phyloP scores from a whole-genome alignment of 164 flowering plant species.

The grape (Vitis vinifera) region ASM3070453v1 NC_081821.1:1225501-1226000 shows the following conservation, averaged over 20 bases:
- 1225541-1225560: too few species aligned
- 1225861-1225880: too few species aligned
- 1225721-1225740: not conserved
- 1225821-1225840: too few species aligned
- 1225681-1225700: too few species aligned
- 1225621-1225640: slow-evolving; percentile 4
- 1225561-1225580: not conserved
- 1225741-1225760: slow-evolving; percentile 37
- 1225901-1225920: not conserved
- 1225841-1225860: not conserved
- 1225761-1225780: slow-evolving; percentile 57
- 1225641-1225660: slow-evolving; percentile 12
- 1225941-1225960: slow-evolving; percentile 53
- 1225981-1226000: slow-evolving; percentile 51
- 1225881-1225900: not conserved
- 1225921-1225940: slow-evolving; percentile 43
- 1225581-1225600: slow-evolving; percentile 29
- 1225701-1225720: too few species aligned
- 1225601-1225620: slow-evolving; percentile 27
- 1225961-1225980: slow-evolving; percentile 67
- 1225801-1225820: too few species aligned
- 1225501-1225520: slow-evolving; percentile 50
- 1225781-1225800: too few species aligned
- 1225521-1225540: not conserved
- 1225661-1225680: slow-evolving; percentile 4